A percentile compares a stretch with the other conserved stretches of the same genome.
phyloP scores from a whole-genome alignment of 2,329 filamentous ascomycete genomes.

The Anisogramma anomala region DNA sequence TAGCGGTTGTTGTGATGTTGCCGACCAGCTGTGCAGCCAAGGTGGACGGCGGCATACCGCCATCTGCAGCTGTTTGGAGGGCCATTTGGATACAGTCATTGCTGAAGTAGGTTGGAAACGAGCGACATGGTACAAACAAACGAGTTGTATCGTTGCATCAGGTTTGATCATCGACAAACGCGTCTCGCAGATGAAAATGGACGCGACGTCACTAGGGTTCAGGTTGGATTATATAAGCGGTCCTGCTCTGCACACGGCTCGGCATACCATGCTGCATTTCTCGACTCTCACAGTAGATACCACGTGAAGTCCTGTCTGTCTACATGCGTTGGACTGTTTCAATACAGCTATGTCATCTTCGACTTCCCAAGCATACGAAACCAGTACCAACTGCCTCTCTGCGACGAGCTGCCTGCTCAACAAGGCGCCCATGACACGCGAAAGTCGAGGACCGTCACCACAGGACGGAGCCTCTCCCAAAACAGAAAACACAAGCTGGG shows the following conservation, averaged over 20 bases:
- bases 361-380: too few relatives aligned
- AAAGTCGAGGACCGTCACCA: too few relatives aligned
- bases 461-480: too few relatives aligned
- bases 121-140: conserved; percentile 1
- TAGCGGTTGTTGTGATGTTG: conserved; percentile 57
- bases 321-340: too few relatives aligned
- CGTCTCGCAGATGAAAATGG: conserved; percentile 1
- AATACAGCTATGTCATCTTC: too few relatives aligned
- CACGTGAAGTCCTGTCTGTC: too few relatives aligned
- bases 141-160: not conserved
- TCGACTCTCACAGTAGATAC: too few relatives aligned
- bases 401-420: too few relatives aligned
- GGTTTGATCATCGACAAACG: conserved; percentile 1
- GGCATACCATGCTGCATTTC: too few relatives aligned
- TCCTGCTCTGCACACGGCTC: not conserved
- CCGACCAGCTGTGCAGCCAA: conserved; percentile 80
- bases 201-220: conserved; percentile 7
- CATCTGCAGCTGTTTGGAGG: conserved; percentile 10
- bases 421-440: too few relatives aligned
- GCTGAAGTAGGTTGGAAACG: not conserved
- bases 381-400: too few relatives aligned
- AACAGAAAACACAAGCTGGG: too few relatives aligned
- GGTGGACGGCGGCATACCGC: conserved; percentile 57
- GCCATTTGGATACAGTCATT: conserved; percentile 8
- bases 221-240: not conserved